Percentiles rank a stretch among this genome's conserved stretches.
Conservation (phyloP, 805 yeast genomes). For the Saturnispora sanitii region DNA sequence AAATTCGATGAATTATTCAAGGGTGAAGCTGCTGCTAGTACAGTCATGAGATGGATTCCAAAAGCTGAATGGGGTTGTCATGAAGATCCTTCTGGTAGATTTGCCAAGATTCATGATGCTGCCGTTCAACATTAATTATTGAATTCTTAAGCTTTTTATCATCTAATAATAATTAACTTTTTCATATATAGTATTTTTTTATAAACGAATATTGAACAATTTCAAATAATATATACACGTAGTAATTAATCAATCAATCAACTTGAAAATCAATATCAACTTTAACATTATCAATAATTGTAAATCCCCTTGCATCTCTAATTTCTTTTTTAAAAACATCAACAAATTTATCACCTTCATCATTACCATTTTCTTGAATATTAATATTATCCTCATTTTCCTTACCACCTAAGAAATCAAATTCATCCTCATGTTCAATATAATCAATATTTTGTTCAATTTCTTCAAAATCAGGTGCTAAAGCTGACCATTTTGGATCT, state of each 20-base stretch:
- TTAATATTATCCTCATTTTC: slow-evolving; percentile 54
- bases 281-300: slow-evolving; percentile 43
- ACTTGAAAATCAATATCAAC: slow-evolving; percentile 28
- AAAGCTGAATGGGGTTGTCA: slow-evolving; percentile 99
- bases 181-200: not conserved
- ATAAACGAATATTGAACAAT: not conserved
- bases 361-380: slow-evolving; percentile 26
- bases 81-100: slow-evolving; percentile 98
- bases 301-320: slow-evolving; percentile 66
- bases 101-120: slow-evolving; percentile 79
- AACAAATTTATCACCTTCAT: slow-evolving; percentile 35
- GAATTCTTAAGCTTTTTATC: not conserved
- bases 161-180: not conserved
- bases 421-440: slow-evolving; percentile 84
- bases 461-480: slow-evolving; percentile 94
- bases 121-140: slow-evolving; percentile 30
- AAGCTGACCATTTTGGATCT: slow-evolving; percentile 92
- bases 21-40: slow-evolving; percentile 82
- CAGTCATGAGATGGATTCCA: slow-evolving; percentile 99
- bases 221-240: not conserved
- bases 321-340: slow-evolving; percentile 60
- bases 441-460: slow-evolving; percentile 87
- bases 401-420: slow-evolving; percentile 60
- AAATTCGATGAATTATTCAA: slow-evolving; percentile 93
- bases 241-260: not conserved